Evolutionary conservation across 225 moss, liverwort and hornwort species (phyloP).

Genomic region (Straminergon stramineum): DNA sequence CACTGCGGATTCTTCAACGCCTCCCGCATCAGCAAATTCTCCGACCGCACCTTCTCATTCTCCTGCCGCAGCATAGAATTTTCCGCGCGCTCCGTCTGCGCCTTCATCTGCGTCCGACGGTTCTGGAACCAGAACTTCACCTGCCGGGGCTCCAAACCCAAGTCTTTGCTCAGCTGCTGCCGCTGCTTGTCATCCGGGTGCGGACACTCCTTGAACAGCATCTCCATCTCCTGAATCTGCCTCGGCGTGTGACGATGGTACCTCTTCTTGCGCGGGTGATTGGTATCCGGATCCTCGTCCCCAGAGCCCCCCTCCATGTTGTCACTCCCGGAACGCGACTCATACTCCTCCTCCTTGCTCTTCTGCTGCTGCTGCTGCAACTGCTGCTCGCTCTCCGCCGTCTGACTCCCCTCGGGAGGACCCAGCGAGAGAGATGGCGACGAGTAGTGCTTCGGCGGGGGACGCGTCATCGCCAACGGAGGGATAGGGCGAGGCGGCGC

Average conservation of each 20-base stretch:
- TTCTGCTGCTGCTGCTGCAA: conserved; percentile 30
- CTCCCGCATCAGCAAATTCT: conserved; percentile 47
- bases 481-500: conserved; percentile 87
- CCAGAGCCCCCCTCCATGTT: conserved; percentile 86
- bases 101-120: conserved; percentile 95
- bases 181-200: conserved; percentile 94
- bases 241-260: conserved; percentile 84
- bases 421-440: conserved; percentile 73
- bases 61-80: conserved; percentile 64
- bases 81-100: conserved; percentile 79
- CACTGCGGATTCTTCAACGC: conserved; percentile 76
- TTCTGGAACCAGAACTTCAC: conserved; percentile 99
- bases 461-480: conserved; percentile 60
- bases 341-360: conserved; percentile 64
- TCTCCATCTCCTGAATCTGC: conserved; percentile 96
- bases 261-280: conserved; percentile 69
- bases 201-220: conserved; percentile 89
- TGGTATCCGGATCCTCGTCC: conserved; percentile 57
- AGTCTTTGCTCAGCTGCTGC: conserved; percentile 85
- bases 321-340: conserved; percentile 77
- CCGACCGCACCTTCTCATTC: conserved; percentile 71
- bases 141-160: conserved; percentile 85
- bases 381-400: conserved; percentile 67
- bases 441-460: conserved; percentile 69
- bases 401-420: conserved; percentile 74